Conservation (phyloP, 805 yeast genomes). For the Metschnikowia bowlesiae region DNA sequence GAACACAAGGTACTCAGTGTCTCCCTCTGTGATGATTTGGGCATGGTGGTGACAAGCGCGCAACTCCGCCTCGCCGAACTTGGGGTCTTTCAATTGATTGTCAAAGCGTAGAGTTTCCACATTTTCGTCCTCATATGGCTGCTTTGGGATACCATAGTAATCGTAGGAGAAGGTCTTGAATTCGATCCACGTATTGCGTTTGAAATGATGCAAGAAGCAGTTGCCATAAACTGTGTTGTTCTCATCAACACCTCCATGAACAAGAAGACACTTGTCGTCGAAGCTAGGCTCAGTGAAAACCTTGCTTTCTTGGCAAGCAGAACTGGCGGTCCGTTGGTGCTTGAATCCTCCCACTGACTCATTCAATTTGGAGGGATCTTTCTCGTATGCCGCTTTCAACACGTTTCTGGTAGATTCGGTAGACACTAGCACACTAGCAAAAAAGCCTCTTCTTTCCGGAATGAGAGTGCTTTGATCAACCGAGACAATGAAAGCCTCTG, state of each 20-base stretch:
- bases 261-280: slow-evolving; percentile 26
- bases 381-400: not conserved
- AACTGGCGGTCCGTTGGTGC: not conserved
- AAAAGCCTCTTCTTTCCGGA: slow-evolving; percentile 40
- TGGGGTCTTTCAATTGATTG: slow-evolving; percentile 23
- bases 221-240: slow-evolving; percentile 27
- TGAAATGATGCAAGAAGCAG: slow-evolving; percentile 30
- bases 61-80: slow-evolving; percentile 36
- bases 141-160: slow-evolving; percentile 25
- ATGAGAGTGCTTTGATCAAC: slow-evolving; percentile 13
- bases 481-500: slow-evolving; percentile 19
- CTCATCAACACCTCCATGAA: slow-evolving; percentile 41
- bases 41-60: slow-evolving; percentile 41
- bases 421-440: slow-evolving; percentile 29
- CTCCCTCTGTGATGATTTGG: slow-evolving; percentile 29
- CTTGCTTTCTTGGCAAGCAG: not conserved
- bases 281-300: slow-evolving; percentile 17
- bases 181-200: slow-evolving; percentile 32
- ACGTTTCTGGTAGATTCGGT: not conserved
- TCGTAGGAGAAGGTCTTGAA: slow-evolving; percentile 32
- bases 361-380: not conserved
- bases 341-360: not conserved
- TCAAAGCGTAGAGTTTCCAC: slow-evolving; percentile 19
- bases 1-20: slow-evolving; percentile 32
- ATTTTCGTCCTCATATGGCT: slow-evolving; percentile 31